These are phyloP conservation scores for Colletotrichum godetiae DNA, from an alignment of 2,329 filamentous ascomycete species.

Conservation along the genomic window DNA sequence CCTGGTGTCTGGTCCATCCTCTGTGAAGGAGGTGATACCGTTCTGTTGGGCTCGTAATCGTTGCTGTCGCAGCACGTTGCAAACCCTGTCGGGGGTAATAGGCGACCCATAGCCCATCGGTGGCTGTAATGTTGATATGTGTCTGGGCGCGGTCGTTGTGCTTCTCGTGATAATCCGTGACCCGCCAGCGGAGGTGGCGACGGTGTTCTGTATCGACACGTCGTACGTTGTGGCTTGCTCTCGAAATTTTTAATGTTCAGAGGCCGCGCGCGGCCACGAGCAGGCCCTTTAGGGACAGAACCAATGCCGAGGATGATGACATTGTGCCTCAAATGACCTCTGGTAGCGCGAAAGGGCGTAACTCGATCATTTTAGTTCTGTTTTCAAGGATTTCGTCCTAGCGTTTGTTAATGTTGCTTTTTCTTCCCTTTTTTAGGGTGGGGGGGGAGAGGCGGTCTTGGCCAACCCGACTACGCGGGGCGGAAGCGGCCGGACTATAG, in stretches of 20 bases:
- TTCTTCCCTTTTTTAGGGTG: no score
- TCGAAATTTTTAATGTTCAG: not conserved
- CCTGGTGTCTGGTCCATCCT: slow-evolving; percentile 6
- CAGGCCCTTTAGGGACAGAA: not conserved
- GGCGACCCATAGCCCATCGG: not conserved
- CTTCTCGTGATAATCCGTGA: not conserved
- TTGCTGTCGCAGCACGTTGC: slow-evolving; percentile 2
- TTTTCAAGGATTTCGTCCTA: slow-evolving; percentile 13
- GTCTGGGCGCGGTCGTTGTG: slow-evolving; percentile 2
- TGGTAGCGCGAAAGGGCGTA: slow-evolving; percentile 5
- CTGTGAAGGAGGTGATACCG: slow-evolving; percentile 1
- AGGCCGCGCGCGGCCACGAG: slow-evolving; percentile 5
- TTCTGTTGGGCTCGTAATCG: not conserved
- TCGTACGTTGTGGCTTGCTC: slow-evolving; percentile 7
- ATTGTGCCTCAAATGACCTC: not conserved
- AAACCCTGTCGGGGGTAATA: slow-evolving; percentile 6
- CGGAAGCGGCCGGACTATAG: no score
- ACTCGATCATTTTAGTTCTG: slow-evolving; percentile 12
- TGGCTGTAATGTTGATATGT: not conserved
- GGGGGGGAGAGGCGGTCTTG: no score
- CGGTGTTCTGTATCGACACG: not conserved
- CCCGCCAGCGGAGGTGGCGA: not conserved
- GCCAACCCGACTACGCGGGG: no score
- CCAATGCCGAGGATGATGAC: slow-evolving; percentile 10
- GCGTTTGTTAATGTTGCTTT: not conserved